Evolutionary conservation across 768 basidiomycete species (phyloP).

Genomic region (Hebeloma cylindrosporum): DNA sequence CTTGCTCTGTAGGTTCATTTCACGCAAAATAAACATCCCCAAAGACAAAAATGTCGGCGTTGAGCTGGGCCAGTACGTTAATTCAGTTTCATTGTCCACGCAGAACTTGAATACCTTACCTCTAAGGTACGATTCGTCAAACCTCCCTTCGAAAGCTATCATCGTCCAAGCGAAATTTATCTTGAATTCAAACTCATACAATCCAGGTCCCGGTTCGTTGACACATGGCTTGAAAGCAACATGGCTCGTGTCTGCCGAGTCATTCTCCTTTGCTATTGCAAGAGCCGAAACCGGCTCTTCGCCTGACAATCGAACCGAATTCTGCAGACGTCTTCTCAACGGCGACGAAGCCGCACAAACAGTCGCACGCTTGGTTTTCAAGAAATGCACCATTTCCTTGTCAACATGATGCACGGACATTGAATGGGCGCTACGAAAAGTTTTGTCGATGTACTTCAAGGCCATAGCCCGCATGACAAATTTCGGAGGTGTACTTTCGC

Average conservation of each 20-base stretch:
- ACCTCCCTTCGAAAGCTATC: slow-evolving; percentile 13
- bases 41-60: not conserved
- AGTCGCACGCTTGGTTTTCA: slow-evolving; percentile 8
- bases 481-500: slow-evolving; percentile 7
- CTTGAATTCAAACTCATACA: slow-evolving; percentile 30
- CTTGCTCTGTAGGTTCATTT: no score
- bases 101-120: not conserved
- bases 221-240: slow-evolving; percentile 25
- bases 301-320: not conserved
- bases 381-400: slow-evolving; percentile 7
- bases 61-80: slow-evolving; percentile 11
- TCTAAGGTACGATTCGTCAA: slow-evolving; percentile 21
- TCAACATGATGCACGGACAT: not conserved
- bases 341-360: slow-evolving; percentile 1
- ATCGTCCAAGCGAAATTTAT: slow-evolving; percentile 44
- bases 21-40: no score
- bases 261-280: slow-evolving; percentile 22
- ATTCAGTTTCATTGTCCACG: not conserved
- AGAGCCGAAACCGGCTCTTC: not conserved
- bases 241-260: slow-evolving; percentile 42
- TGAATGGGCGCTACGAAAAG: not conserved
- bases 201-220: slow-evolving; percentile 11
- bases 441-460: slow-evolving; percentile 15
- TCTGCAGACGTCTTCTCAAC: slow-evolving; percentile 13
- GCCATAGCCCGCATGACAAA: slow-evolving; percentile 16